Percentiles rank a stretch among this genome's conserved stretches.
Conservation (phyloP, 2,329 filamentous ascomycete genomes). For the Penicillium frequentans region DNA sequence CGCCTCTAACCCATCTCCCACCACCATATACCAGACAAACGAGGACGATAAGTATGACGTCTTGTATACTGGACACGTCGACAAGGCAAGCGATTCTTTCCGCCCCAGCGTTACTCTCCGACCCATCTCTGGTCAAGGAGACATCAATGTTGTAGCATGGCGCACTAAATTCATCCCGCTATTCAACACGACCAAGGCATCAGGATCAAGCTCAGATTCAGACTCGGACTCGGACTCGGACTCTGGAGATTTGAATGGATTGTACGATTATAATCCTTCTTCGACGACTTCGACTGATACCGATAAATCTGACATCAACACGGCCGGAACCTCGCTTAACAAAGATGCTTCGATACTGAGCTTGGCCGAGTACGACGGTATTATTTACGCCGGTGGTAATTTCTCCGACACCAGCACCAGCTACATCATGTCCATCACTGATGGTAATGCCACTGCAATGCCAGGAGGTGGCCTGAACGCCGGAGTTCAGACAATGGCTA, state of each 20-base stretch:
- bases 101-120: conserved; percentile 76
- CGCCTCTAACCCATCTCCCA: conserved; percentile 53
- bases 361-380: conserved; percentile 64
- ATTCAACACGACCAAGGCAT: conserved; percentile 50
- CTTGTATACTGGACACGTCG: conserved; percentile 82
- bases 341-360: conserved; percentile 66
- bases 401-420: conserved; percentile 68
- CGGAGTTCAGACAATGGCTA: conserved; percentile 69
- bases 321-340: conserved; percentile 69
- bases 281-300: conserved; percentile 60
- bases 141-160: conserved; percentile 83
- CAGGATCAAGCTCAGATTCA: background rate
- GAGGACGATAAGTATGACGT: conserved; percentile 95
- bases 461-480: conserved; percentile 76
- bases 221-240: background rate
- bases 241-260: conserved; percentile 73
- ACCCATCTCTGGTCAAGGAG: conserved; percentile 60
- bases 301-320: conserved; percentile 71
- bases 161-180: conserved; percentile 70
- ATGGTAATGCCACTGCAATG: conserved; percentile 61
- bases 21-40: conserved; percentile 82
- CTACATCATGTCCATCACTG: conserved; percentile 75
- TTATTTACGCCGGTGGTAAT: conserved; percentile 78
- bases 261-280: conserved; percentile 83
- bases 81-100: conserved; percentile 71